Evolutionary conservation across 495 filamentous ascomycete species (phyloP).

Genomic region (Aspergillus homomorphus): DNA sequence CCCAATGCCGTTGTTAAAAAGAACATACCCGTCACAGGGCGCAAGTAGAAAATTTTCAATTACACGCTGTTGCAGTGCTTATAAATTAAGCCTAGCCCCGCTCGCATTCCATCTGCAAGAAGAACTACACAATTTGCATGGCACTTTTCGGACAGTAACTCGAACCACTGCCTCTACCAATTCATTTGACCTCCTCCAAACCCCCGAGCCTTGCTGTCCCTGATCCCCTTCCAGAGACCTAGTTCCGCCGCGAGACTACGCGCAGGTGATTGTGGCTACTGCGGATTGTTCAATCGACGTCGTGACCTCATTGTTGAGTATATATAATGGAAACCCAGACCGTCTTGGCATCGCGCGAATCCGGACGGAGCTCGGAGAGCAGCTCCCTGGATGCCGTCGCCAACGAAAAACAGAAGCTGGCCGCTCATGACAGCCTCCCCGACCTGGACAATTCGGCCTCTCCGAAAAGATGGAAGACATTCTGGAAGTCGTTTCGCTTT

Average conservation of each 20-base stretch:
- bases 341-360: constrained; percentile 22
- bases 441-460: constrained; percentile 47
- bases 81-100: constrained; percentile 21
- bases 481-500: constrained; percentile 55
- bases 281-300: background rate
- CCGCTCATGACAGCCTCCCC: constrained; percentile 19
- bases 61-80: constrained; percentile 9
- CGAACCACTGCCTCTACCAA: background rate
- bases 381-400: constrained; percentile 41
- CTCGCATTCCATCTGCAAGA: constrained; percentile 1
- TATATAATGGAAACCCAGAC: constrained; percentile 21
- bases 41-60: constrained; percentile 12
- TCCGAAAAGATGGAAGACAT: constrained; percentile 53
- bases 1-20: constrained; percentile 6
- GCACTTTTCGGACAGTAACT: constrained; percentile 1
- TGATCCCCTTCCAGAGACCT: background rate
- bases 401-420: constrained; percentile 36
- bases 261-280: background rate
- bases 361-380: constrained; percentile 40
- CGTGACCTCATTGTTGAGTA: background rate
- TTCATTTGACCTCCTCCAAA: background rate
- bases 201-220: background rate
- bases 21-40: constrained; percentile 1
- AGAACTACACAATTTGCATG: constrained; percentile 4
- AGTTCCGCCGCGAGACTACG: background rate